Evolutionary conservation across 2,329 filamentous ascomycete genomes (phyloP).

Genomic region (Alternaria metachromatica): DNA sequence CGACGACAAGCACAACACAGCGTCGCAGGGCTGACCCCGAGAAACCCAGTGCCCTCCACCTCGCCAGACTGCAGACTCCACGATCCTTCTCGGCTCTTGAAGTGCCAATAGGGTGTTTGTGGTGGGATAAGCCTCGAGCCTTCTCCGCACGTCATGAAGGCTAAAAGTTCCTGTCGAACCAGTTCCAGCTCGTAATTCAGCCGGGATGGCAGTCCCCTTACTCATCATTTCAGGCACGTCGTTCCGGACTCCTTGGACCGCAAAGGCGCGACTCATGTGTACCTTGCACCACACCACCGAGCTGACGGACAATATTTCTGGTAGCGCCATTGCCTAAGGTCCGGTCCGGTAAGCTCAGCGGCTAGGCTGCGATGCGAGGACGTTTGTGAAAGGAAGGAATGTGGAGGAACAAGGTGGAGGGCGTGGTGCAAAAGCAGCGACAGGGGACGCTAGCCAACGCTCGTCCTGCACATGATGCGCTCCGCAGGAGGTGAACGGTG

Average conservation of each 20-base stretch:
- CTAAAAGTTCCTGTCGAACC: conserved; percentile 32
- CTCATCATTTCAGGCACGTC: conserved; percentile 36
- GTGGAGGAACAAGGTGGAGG: background rate
- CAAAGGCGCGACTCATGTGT: conserved; percentile 9
- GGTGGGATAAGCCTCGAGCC: conserved; percentile 6
- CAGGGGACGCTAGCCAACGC: conserved; percentile 20
- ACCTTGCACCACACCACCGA: conserved; percentile 21
- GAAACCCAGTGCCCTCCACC: conserved; percentile 23
- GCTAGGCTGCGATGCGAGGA: conserved; percentile 17
- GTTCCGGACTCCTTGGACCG: conserved; percentile 31
- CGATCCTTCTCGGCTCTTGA: conserved; percentile 21
- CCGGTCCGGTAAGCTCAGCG: conserved; percentile 32
- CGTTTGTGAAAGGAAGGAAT: conserved; percentile 12
- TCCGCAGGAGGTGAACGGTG: conserved; percentile 22
- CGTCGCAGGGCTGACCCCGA: conserved; percentile 29
- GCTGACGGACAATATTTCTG: conserved; percentile 32
- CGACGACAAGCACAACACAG: conserved; percentile 6
- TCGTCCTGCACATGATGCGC: conserved; percentile 23
- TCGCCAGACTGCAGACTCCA: conserved; percentile 20
- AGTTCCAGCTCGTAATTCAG: conserved; percentile 16
- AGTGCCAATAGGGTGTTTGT: conserved; percentile 15
- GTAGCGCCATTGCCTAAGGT: conserved; percentile 24
- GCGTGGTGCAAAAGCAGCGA: conserved; percentile 32
- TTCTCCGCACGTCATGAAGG: conserved; percentile 13
- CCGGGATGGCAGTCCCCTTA: conserved; percentile 19